Evolutionary conservation across 345 rosid species (phyloP).

Genomic region (Brassica rapa): DNA sequence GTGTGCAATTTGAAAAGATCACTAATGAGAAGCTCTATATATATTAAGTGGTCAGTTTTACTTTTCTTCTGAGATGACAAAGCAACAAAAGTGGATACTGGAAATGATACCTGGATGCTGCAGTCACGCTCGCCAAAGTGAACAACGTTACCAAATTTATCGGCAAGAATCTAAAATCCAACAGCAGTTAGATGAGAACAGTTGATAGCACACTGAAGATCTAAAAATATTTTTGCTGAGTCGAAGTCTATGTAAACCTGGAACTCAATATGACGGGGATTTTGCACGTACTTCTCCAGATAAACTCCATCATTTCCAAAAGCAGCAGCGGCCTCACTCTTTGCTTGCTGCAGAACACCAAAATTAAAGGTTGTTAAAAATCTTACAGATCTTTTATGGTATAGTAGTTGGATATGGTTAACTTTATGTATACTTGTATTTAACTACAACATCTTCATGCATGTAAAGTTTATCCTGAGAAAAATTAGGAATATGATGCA

Average conservation of each 20-base stretch:
- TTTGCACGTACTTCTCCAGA: conserved; percentile 89
- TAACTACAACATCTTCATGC: background rate
- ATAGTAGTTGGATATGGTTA: background rate
- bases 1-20: background rate
- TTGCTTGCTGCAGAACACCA: conserved; percentile 75
- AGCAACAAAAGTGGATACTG: background rate
- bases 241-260: conserved; percentile 59
- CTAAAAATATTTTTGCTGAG: background rate
- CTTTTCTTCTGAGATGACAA: background rate
- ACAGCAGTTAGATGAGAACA: conserved; percentile 19
- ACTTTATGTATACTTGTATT: background rate
- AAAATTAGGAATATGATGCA: conserved; percentile 7
- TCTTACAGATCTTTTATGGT: conserved; percentile 2
- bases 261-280: conserved; percentile 97
- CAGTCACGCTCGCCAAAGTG: conserved; percentile 99
- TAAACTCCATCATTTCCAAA: conserved; percentile 98
- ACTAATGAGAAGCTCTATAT: background rate
- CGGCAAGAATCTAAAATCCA: conserved; percentile 84
- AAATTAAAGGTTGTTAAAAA: conserved; percentile 28
- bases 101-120: conserved; percentile 83
- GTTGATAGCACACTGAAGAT: background rate
- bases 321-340: conserved; percentile 98
- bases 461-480: background rate
- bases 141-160: conserved; percentile 93
- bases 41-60: background rate